These are phyloP conservation scores for Boletus subparvulus DNA, from an alignment of 768 basidiomycete genomes.

Conservation along the genomic window DNA sequence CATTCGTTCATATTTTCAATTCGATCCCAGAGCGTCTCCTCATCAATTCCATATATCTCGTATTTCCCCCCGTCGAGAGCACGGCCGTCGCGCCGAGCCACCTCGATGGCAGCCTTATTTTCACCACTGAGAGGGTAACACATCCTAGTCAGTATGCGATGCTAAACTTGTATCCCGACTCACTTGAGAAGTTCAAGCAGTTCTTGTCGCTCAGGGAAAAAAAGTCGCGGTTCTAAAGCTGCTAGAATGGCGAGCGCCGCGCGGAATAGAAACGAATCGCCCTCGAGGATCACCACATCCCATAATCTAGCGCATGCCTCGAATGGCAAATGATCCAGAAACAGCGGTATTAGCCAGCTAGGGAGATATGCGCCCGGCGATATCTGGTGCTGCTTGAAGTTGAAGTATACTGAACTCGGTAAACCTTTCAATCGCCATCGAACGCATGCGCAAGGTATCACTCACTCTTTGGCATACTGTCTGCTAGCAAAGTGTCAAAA, in stretches of 20 bases:
- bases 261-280: conserved; percentile 87
- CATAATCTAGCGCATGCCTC: conserved; percentile 87
- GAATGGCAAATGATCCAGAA: conserved; percentile 84
- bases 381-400: conserved; percentile 92
- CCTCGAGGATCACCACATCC: conserved; percentile 86
- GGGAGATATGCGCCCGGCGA: conserved; percentile 81
- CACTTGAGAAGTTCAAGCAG: conserved; percentile 77
- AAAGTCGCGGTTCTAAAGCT: conserved; percentile 80
- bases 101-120: conserved; percentile 79
- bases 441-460: neutral
- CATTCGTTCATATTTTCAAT: conserved; percentile 83
- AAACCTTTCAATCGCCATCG: neutral
- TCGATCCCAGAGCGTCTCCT: conserved; percentile 82
- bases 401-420: conserved; percentile 71
- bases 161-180: conserved; percentile 19
- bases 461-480: conserved; percentile 91
- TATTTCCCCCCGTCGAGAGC: conserved; percentile 71
- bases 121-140: conserved; percentile 56
- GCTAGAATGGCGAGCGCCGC: conserved; percentile 80
- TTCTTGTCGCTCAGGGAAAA: conserved; percentile 83
- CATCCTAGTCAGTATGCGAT: conserved; percentile 11
- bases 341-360: conserved; percentile 80
- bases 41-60: conserved; percentile 82
- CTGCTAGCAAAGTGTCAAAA: conserved; percentile 88
- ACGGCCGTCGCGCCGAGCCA: conserved; percentile 70